A percentile compares a stretch with the other conserved stretches of the same genome.
phyloP scores from a whole-genome alignment of 495 filamentous ascomycete species.

The Aspergillus nanangensis region DNA sequence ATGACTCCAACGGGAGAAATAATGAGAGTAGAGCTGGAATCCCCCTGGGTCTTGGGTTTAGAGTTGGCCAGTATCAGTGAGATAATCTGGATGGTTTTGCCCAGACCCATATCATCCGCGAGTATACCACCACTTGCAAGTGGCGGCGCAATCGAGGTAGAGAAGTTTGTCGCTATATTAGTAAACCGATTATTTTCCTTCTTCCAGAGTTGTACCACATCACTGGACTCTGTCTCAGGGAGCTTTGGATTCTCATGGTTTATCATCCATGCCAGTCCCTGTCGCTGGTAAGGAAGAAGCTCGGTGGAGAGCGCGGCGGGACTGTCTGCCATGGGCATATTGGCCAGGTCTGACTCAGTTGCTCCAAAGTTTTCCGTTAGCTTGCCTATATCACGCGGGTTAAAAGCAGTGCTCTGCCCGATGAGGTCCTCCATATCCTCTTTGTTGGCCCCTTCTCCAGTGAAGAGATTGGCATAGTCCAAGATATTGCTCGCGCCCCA shows the following conservation, averaged over 20 bases:
- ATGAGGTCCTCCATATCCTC: constrained; percentile 59
- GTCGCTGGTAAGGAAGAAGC: constrained; percentile 77
- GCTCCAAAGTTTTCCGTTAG: constrained; percentile 66
- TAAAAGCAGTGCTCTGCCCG: constrained; percentile 63
- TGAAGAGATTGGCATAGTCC: constrained; percentile 28
- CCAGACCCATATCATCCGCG: constrained; percentile 92
- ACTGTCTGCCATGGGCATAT: constrained; percentile 69
- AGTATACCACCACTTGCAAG: constrained; percentile 80
- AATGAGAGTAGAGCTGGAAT: constrained; percentile 65
- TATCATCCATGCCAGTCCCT: constrained; percentile 81
- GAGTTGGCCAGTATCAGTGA: constrained; percentile 68
- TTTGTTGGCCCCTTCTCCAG: constrained; percentile 18
- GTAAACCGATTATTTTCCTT: constrained; percentile 47
- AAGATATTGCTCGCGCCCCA: constrained; percentile 23
- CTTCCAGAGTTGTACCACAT: constrained; percentile 82
- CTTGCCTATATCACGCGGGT: constrained; percentile 61
- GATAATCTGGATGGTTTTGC: constrained; percentile 88
- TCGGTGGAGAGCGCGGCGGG: constrained; percentile 59
- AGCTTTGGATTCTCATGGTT: constrained; percentile 67
- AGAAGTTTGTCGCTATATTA: constrained; percentile 77
- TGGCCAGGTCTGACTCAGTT: constrained; percentile 62
- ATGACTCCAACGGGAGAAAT: constrained; percentile 82
- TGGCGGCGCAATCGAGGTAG: constrained; percentile 47
- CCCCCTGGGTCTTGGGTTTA: constrained; percentile 25
- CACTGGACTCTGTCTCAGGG: constrained; percentile 54